A percentile compares a stretch with the other conserved stretches of the same genome.
These are phyloP conservation scores for Rhynchospora tenuis DNA, from an alignment of 176 grass and related monocot genomes.

Conservation along the genomic window DNA sequence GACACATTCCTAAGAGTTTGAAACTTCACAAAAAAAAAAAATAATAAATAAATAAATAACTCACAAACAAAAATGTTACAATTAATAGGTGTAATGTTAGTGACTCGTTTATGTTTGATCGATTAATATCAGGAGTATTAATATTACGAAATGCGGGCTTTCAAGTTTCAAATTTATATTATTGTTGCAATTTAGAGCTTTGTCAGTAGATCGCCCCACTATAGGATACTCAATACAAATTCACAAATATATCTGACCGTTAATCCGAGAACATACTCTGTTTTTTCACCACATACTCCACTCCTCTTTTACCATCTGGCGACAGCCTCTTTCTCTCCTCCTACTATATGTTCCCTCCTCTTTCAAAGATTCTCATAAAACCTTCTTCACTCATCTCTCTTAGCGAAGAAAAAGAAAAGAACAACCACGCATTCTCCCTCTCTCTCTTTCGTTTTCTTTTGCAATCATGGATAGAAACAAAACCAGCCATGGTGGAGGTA, in stretches of 20 bases:
- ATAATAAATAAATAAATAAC: too few species aligned
- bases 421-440: background rate
- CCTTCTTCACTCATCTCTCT: background rate
- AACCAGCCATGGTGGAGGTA: conserved; percentile 22
- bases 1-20: background rate
- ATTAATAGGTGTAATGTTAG: too few species aligned
- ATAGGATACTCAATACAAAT: background rate
- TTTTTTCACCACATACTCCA: background rate
- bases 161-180: background rate
- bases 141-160: background rate
- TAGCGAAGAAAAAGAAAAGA: conserved; percentile 17
- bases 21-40: background rate
- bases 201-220: background rate
- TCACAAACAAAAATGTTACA: background rate
- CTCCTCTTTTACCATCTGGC: background rate
- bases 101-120: too few species aligned
- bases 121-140: too few species aligned
- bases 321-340: background rate
- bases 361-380: background rate
- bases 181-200: background rate
- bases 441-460: conserved; percentile 18
- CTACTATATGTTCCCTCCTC: conserved; percentile 2
- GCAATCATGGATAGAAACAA: conserved; percentile 32
- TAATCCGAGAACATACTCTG: background rate
- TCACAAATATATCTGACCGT: background rate